Evolutionary conservation across 2,329 filamentous ascomycete species (phyloP), one percentile per base, ranked within the genome.

Genomic region (Microcyclospora pomicola): DNA sequence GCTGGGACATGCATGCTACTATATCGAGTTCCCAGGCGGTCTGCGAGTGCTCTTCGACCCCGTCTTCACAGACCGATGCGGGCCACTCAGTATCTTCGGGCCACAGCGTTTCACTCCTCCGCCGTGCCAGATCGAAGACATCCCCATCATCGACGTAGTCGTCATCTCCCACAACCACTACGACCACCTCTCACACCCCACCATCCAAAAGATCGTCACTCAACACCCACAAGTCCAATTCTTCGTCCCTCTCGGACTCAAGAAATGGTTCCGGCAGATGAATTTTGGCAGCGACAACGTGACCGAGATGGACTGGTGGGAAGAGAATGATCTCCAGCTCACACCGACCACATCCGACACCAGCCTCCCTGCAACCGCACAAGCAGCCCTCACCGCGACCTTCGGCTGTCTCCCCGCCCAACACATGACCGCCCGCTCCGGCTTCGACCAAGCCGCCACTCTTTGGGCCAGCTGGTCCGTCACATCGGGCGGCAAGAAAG

Each of bases 241-340:
- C 63, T 91, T 94, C 46, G 86, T 86, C 15, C 84, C 85, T 0
- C 61, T 94, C 3, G 85, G 85, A 2, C 75, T 93, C 40, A 82
- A 82, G 59, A 65, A 72, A 34, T 95, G 87, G 87, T 94, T 96
- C 59, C 65, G 68, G 34, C 63, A 68, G 3, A 69, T 68, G 16
- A 84, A 83, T 1, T 73, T 94, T 38, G 83, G 82, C 2, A 72
- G 93, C 38, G 46, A 71, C 1, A 82, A 85, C 42, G 79, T 88
- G 32, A 92, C 84, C 0, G 87, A 95, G 63, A 60, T 95, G 52
- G 88, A 96, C 61, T 95, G 88, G 88, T 95, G 88, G 88, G 79
- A 93, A 49, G 79, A 83, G 45, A 71, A 76, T 5, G 77, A 88
- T 34, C 59, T 94, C n/a, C 75, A 65, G 0, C 61, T 94, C 16